phyloP scores from a whole-genome alignment of 371 early-diverging fungal genomes.

The Synchytrium microbalum region DNA sequence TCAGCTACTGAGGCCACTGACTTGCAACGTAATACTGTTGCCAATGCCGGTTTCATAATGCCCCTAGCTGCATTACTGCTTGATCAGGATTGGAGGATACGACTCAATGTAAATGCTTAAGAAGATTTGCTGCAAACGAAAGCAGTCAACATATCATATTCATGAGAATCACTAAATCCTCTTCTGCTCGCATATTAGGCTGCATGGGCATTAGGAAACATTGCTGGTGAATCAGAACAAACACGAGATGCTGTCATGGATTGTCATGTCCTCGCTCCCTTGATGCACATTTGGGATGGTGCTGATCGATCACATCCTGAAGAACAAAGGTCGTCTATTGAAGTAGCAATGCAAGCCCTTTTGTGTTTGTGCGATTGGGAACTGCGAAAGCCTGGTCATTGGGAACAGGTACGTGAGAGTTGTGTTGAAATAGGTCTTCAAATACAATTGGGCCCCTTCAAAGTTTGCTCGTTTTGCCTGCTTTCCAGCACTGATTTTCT shows the following conservation, averaged over 20 bases:
- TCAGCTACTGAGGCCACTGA: not conserved
- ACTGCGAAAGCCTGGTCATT: not conserved
- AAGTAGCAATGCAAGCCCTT: not conserved
- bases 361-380: conserved; percentile 1
- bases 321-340: conserved; percentile 1
- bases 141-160: not conserved
- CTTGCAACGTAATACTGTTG: not conserved
- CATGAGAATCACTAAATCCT: no score
- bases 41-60: conserved; percentile 3
- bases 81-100: not conserved
- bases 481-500: not conserved
- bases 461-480: no score
- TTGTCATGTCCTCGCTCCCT: not conserved
- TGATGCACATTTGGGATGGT: conserved; percentile 5
- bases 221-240: conserved; percentile 5
- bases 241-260: conserved; percentile 5
- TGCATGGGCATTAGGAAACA: conserved; percentile 9
- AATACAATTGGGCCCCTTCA: no score
- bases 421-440: not conserved
- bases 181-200: not conserved
- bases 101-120: not conserved
- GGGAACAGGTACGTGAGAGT: conserved; percentile 1
- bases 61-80: not conserved
- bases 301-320: not conserved
- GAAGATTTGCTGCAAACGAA: not conserved